Base-by-base conservation (phyloP, 2,329 filamentous ascomycete genomes). In the Zasmidium citrigriseum region DNA sequence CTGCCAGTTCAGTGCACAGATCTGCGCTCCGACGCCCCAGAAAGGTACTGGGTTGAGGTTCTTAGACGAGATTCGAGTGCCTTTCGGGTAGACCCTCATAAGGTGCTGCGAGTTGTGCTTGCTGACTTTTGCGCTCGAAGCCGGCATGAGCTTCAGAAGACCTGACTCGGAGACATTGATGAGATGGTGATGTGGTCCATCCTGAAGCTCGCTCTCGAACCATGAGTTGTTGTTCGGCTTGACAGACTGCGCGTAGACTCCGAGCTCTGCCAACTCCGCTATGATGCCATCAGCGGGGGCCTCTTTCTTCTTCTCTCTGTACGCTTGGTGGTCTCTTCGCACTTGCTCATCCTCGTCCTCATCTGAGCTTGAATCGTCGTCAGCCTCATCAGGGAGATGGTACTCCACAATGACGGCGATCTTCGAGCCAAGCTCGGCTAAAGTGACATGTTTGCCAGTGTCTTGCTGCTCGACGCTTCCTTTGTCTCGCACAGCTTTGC, bases 1-100 rank as follows among this genome's bases (percentile, higher is more conserved):
- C 67, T 89, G 87, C 83, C 86, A 87, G 73, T 89, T 89, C 53
- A 89, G 77, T 2, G 87, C 87, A 68, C 85, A 88, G 48, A 89
- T 86, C 66, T 89, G 87, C 2, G 86, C 86, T 1, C 87, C 87
- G 3, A 88, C 70, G 5, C 80, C 85, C 87, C 87, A 89, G 69
- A 87, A 89, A 0, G 81, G 79, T 0, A 86, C 80, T 0, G 85
- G 86, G 54, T 80, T 79, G 2, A 89, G 79, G 67, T 89, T 89
- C 34, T 78, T 80, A 1, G 86, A 89, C 0, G 83, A 84, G 69
- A 89, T 89, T 46, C 87, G 83, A 0, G 86, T 88, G 50, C 87
- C 87, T 67, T 89, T 89, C 38, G 87, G 87, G 63, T 79, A 89
- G 1, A 89, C 86, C 3, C 87, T 82, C 86, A 89, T 89, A n/a